These are phyloP conservation scores for Lavandula angustifolia DNA, from an alignment of 257 asterid genomes.

Conservation along the genomic window DNA sequence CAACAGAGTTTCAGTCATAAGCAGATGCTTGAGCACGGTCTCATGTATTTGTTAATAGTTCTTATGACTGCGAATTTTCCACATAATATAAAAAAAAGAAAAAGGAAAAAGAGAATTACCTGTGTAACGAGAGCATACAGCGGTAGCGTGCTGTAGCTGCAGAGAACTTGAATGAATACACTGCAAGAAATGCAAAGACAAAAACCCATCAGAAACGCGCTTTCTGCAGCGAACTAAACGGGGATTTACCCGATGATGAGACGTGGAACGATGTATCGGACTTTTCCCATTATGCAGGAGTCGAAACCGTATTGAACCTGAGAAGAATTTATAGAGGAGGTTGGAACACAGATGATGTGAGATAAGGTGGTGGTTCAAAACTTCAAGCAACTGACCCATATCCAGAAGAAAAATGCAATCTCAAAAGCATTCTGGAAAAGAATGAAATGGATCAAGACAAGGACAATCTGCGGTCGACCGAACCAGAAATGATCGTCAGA, in stretches of 20 bases:
- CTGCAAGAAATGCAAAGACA: conserved; percentile 39
- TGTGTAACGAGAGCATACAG: conserved; percentile 93
- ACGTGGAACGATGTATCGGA: conserved; percentile 71
- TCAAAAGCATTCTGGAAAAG: conserved; percentile 98
- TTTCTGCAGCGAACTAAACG: conserved; percentile 1
- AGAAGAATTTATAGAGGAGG: too few species aligned
- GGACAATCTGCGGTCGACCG: conserved; percentile 70
- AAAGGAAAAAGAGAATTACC: conserved; percentile 41
- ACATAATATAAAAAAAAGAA: too few species aligned
- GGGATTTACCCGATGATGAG: conserved; percentile 76
- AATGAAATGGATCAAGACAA: conserved; percentile 81
- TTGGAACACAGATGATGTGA: not conserved
- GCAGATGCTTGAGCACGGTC: too few species aligned
- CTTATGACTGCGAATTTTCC: too few species aligned
- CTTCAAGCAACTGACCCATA: conserved; percentile 55
- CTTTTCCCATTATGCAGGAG: conserved; percentile 97
- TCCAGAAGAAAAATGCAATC: conserved; percentile 99
- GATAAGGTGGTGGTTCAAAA: not conserved
- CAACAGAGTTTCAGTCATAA: conserved; percentile 1
- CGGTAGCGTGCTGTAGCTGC: conserved; percentile 96
- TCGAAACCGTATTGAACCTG: conserved; percentile 86
- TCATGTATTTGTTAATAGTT: too few species aligned
- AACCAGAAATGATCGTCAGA: conserved; percentile 95
- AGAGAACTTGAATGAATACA: conserved; percentile 79
- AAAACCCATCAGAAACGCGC: not conserved